Evolutionary conservation across 495 filamentous ascomycete genomes (phyloP).

Genomic region (Xylaria flabelliformis): DNA sequence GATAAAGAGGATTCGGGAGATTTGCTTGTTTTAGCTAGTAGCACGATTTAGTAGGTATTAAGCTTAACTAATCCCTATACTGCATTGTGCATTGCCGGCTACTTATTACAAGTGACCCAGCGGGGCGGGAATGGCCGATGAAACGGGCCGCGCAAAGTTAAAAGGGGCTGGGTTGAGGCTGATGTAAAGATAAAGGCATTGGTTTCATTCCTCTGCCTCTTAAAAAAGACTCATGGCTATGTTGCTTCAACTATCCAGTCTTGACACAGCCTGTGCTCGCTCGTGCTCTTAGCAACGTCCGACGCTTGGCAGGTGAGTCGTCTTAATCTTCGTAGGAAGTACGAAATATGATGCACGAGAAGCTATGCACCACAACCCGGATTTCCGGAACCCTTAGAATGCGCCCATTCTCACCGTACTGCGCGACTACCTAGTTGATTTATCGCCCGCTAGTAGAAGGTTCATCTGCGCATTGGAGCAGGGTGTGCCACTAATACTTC

Average conservation of each 20-base stretch:
- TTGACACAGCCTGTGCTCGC: conserved; percentile 10
- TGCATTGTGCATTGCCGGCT: not conserved
- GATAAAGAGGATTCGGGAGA: not conserved
- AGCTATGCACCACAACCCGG: not conserved
- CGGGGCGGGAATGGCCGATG: conserved; percentile 20
- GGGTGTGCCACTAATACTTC: not conserved
- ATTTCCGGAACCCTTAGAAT: not conserved
- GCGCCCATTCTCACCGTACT: not conserved
- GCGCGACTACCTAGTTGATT: conserved; percentile 1
- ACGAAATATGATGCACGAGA: not conserved
- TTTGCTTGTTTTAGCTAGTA: not conserved
- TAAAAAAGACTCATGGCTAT: not conserved
- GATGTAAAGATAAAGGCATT: conserved; percentile 3
- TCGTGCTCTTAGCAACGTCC: too few species aligned
- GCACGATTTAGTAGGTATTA: not conserved
- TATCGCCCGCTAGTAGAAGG: not conserved
- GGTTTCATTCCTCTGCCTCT: not conserved
- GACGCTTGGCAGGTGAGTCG: too few species aligned
- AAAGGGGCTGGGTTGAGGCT: conserved; percentile 41
- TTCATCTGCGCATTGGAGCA: not conserved
- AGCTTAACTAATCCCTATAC: not conserved
- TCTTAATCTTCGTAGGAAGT: conserved; percentile 5
- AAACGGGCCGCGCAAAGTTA: not conserved
- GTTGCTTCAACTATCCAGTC: not conserved
- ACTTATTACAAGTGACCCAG: conserved; percentile 18